These are phyloP conservation scores for Seiridium unicorne DNA, from an alignment of 2,329 filamentous ascomycete genomes.

Conservation along the genomic window DNA sequence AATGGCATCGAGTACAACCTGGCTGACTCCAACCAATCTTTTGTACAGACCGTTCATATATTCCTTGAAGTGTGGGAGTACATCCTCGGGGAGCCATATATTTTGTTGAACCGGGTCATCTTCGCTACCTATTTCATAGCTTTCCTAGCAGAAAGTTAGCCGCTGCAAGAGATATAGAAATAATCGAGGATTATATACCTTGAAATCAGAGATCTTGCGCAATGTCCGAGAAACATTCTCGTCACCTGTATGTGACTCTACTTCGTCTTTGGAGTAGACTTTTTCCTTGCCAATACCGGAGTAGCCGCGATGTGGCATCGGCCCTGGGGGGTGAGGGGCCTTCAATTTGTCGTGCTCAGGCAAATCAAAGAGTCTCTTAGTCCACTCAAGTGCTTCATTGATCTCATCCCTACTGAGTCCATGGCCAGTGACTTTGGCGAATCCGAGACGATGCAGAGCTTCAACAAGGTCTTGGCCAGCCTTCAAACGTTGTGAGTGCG, in stretches of 20 bases:
- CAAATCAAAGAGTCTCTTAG: slow-evolving; percentile 18
- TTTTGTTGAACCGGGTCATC: slow-evolving; percentile 40
- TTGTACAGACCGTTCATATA: slow-evolving; percentile 33
- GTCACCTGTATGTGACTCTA: not conserved
- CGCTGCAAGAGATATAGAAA: not conserved
- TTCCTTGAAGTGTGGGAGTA: slow-evolving; percentile 39
- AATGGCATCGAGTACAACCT: slow-evolving; percentile 14
- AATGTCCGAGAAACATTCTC: slow-evolving; percentile 8
- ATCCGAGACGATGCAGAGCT: slow-evolving; percentile 16
- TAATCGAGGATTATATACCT: slow-evolving; percentile 8
- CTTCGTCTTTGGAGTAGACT: slow-evolving; percentile 16
- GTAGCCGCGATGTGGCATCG: slow-evolving; percentile 20
- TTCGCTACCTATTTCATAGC: slow-evolving; percentile 45
- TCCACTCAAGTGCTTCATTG: slow-evolving; percentile 14
- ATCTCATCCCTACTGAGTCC: slow-evolving; percentile 15
- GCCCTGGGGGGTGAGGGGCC: slow-evolving; percentile 16
- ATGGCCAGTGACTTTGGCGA: slow-evolving; percentile 15
- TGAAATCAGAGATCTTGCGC: slow-evolving; percentile 20
- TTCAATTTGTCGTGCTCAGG: slow-evolving; percentile 20
- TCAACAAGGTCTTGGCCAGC: slow-evolving; percentile 9
- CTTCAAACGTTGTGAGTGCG: not conserved
- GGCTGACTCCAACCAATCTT: slow-evolving; percentile 11
- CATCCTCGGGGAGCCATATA: slow-evolving; percentile 44
- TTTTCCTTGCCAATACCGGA: slow-evolving; percentile 19
- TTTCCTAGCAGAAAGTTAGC: slow-evolving; percentile 20